Conservation (phyloP, 202 grass and related monocot genomes). For the Saccharum hybrid region DNA sequence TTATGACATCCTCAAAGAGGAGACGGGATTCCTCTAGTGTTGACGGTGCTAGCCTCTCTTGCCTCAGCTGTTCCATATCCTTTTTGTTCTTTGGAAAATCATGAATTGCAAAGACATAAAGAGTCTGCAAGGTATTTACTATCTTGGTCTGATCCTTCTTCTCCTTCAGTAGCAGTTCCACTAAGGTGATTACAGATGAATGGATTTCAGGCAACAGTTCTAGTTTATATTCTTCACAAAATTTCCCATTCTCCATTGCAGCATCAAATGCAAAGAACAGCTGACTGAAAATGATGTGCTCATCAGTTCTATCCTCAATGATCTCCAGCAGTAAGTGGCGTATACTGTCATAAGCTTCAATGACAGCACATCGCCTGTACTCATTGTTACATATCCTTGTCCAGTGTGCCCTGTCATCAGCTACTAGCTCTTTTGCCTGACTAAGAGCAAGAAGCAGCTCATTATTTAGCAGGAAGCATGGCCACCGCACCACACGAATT, state of each 20-base stretch:
- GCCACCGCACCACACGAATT: conserved; percentile 88
- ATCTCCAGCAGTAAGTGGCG: conserved; percentile 70
- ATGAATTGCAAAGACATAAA: conserved; percentile 76
- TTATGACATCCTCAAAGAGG: conserved; percentile 84
- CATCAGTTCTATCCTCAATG: conserved; percentile 56
- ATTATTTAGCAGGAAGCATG: conserved; percentile 85
- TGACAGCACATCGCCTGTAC: conserved; percentile 81
- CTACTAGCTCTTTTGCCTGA: conserved; percentile 73
- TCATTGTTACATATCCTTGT: conserved; percentile 69
- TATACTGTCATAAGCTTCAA: conserved; percentile 94
- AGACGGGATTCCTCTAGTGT: conserved; percentile 49
- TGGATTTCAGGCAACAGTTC: conserved; percentile 61
- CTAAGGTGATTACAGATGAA: conserved; percentile 67
- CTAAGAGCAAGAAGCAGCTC: conserved; percentile 86
- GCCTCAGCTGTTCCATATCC: conserved; percentile 64
- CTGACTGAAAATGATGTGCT: conserved; percentile 63
- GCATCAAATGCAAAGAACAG: conserved; percentile 75
- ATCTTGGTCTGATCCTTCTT: conserved; percentile 79
- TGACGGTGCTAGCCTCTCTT: conserved; percentile 52
- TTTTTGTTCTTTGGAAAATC: conserved; percentile 73
- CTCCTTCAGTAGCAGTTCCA: conserved; percentile 62
- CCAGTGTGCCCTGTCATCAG: conserved; percentile 75
- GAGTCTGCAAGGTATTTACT: conserved; percentile 85
- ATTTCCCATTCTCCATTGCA: conserved; percentile 48
- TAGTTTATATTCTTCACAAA: conserved; percentile 66